Conservation (phyloP, 176 grass and related monocot genomes). For the Zoysia pacifica region DNA sequence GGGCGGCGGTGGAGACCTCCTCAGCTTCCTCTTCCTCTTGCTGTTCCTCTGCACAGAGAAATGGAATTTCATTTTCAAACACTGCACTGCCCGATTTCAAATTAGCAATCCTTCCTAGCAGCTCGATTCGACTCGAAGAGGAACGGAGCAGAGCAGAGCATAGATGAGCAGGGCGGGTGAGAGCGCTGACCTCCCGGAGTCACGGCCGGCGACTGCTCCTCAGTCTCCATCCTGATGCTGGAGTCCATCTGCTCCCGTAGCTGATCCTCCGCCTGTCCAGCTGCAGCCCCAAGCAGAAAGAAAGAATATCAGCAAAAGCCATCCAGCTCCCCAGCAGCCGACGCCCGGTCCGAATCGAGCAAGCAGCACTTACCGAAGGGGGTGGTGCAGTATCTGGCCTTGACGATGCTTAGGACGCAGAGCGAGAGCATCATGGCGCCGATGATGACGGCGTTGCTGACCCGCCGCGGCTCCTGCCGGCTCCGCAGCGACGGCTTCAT, state of each 20-base stretch:
- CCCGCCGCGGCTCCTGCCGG: conserved; percentile 59
- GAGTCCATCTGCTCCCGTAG: conserved; percentile 58
- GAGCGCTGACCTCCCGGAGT: conserved; percentile 37
- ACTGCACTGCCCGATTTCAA: neutral
- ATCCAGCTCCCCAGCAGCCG: neutral
- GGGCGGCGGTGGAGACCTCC: neutral
- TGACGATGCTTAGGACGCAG: conserved; percentile 72
- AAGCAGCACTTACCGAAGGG: conserved; percentile 42
- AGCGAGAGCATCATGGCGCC: conserved; percentile 71
- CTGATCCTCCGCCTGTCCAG: conserved; percentile 54
- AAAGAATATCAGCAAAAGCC: neutral
- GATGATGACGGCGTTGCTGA: conserved; percentile 69
- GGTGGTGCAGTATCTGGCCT: conserved; percentile 65
- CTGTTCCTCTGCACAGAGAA: neutral
- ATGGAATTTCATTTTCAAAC: neutral
- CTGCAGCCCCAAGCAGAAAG: neutral
- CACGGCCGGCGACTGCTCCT: conserved; percentile 41
- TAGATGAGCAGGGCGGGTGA: no score
- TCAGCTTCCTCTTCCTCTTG: conserved; percentile 27
- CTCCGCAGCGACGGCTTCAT: conserved; percentile 71
- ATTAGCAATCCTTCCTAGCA: neutral
- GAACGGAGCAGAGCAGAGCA: no score
- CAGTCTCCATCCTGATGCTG: conserved; percentile 52
- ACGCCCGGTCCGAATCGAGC: neutral
- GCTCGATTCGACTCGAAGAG: neutral